Conservation (phyloP, 2,329 filamentous ascomycete genomes). For the Madurella mycetomatis region DNA sequence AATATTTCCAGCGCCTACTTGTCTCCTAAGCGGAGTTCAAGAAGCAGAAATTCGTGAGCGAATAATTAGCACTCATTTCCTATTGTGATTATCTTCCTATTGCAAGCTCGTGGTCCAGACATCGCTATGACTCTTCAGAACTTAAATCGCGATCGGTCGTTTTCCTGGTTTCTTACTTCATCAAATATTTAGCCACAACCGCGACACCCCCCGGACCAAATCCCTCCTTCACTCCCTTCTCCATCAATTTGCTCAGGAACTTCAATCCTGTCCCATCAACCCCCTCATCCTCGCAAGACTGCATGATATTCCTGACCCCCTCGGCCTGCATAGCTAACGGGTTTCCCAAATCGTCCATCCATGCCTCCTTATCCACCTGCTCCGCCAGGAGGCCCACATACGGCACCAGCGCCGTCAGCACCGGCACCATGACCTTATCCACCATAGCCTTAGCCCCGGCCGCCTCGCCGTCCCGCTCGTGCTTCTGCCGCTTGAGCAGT, state of each 20-base stretch:
- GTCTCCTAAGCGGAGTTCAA: too few relatives aligned
- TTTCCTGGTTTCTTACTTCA: neutral
- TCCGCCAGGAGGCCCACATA: constrained; percentile 23
- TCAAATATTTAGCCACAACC: constrained; percentile 4
- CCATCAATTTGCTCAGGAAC: constrained; percentile 9
- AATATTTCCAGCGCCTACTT: too few relatives aligned
- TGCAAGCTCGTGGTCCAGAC: too few relatives aligned
- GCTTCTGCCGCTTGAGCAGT: constrained; percentile 20
- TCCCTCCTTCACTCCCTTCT: constrained; percentile 11
- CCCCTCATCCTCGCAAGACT: constrained; percentile 24
- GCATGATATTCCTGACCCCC: constrained; percentile 24
- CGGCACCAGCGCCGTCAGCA: constrained; percentile 26
- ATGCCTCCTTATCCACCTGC: constrained; percentile 23
- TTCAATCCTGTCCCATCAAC: constrained; percentile 17
- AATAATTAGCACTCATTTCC: too few relatives aligned
- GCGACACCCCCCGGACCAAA: constrained; percentile 8
- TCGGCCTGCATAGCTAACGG: constrained; percentile 27
- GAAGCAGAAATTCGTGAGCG: too few relatives aligned
- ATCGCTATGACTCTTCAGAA: too few relatives aligned
- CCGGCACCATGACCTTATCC: constrained; percentile 22
- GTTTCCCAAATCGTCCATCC: constrained; percentile 26
- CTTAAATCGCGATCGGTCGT: too few relatives aligned
- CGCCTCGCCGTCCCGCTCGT: constrained; percentile 6
- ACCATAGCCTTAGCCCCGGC: neutral
- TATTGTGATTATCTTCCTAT: too few relatives aligned